Evolutionary conservation across 169 alveolate genomes (phyloP), one percentile per base, ranked within the genome.

Genomic region (Eimeria tenella): DNA sequence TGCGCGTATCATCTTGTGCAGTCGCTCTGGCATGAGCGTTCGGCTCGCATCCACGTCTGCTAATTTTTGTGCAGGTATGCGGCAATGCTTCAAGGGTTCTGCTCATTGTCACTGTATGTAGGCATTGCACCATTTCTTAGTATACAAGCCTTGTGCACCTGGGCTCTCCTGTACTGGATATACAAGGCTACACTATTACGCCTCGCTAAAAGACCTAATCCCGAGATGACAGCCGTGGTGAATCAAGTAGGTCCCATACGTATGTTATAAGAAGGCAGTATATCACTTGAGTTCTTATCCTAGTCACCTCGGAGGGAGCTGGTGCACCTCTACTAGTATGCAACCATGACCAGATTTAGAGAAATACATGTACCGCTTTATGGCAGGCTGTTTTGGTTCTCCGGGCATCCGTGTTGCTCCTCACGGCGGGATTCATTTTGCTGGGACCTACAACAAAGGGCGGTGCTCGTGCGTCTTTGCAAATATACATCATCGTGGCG

Each of bases 401-500:
- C 49, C 92, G 92, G 50, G 81, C 92, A 31, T 84, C 92, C 21
- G 92, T 84, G 25, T 63, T 84, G 81, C 81, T 84, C 23, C 65
- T 62, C 19, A 79, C 92, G 25, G 92, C 65, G 53, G 92, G 92
- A 17, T 84, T 63, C 53, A 42, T 84, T 42, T 49, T 84, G 70
- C 63, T 84, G 92, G 25, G 81, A 73, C 92, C 92, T n/a, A 84
- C 92, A 13, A 84, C 92, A 42, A 63, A 70, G 53, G 92, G 92
- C 60, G 9, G 92, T 13, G 92, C 92, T 13, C 62, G 60, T 7
- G 25, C 23, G 50, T 42, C 63, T 49, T 65, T 84, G 21, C 65
- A 84, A 9, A 42, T 84, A 10, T 84, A 73, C 25, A 62, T 60
- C 49, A 60, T 84, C 23, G 60, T 62, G 11, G 92, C 63, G 65